These are phyloP conservation scores for Cupressus sempervirens DNA, from an alignment of 75 land plant species.

Conservation along the genomic window DNA sequence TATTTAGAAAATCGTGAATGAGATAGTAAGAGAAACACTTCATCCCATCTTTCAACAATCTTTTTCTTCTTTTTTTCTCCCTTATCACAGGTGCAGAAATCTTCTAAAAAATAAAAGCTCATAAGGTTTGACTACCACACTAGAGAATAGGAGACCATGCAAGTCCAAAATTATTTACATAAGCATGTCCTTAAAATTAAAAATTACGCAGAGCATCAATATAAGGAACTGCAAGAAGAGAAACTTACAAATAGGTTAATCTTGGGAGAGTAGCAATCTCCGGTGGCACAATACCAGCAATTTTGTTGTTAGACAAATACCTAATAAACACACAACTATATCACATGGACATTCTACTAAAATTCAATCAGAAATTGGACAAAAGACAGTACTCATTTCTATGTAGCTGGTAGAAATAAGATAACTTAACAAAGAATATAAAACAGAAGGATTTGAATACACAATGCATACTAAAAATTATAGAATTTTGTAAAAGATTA, in stretches of 20 bases:
- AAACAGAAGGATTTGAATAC: neutral
- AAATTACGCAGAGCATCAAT: neutral
- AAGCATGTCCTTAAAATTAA: neutral
- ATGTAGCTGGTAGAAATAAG: neutral
- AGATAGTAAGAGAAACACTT: too few relatives aligned
- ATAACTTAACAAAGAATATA: slow-evolving; percentile 1
- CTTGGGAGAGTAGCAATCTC: slow-evolving; percentile 60
- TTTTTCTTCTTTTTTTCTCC: too few relatives aligned
- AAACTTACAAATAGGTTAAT: slow-evolving; percentile 65
- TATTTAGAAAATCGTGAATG: too few relatives aligned
- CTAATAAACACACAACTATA: slow-evolving; percentile 20
- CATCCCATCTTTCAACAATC: too few relatives aligned
- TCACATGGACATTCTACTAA: neutral
- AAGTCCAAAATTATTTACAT: neutral
- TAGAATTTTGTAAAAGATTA: neutral
- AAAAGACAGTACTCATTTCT: neutral
- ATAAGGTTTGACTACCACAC: neutral
- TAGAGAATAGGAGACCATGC: neutral
- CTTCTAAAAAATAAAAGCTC: neutral
- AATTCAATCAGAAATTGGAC: neutral
- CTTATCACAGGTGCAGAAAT: neutral
- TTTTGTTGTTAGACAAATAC: slow-evolving; percentile 79
- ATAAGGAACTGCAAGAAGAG: neutral
- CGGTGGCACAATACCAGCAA: slow-evolving; percentile 64
- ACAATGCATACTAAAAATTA: neutral